Evolutionary conservation across 768 basidiomycete genomes (phyloP), one percentile per base, ranked within the genome.

Genomic region (Pleurotus pulmonarius): DNA sequence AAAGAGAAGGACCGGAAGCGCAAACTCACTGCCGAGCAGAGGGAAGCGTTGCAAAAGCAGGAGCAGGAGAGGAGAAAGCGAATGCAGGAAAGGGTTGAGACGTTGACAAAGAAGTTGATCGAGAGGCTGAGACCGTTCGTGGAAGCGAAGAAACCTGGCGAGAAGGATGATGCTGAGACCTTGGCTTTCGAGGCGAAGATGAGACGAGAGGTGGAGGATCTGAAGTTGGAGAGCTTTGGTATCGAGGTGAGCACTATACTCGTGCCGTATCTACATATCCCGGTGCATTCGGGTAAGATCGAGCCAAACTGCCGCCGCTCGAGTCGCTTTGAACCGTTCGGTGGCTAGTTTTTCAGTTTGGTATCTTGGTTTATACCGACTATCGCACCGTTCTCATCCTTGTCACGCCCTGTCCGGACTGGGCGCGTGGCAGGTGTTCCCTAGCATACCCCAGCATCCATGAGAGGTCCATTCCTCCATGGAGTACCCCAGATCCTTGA

Each of bases 141-240:
- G 18, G 90, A 94, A 63, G 94, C 95, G 44, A 85, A 90, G 69
- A 75, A 83, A 49, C 94, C 94, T 2, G 91, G 90, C 9, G 86
- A 77, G 2, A 82, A 80, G 67, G 87, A 83, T 51, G 97, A 98
- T 64, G 75, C 86, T 0, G 97, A 98, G 76, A 93, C 92, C 9
- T 71, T 70, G 48, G 77, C 80, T 13, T 99, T 94, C 65, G 87
- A 91, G 69, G 77, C 79, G 52, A 85, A 79, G 69, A 90, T 96
- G 68, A 79, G 72, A 64, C 75, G 82, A 25, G 97, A 99, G 70
- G 92, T 91, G 1, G 94, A 96, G 56, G 97, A 99, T 73, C 68
- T 99, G 63, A 98, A 98, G 75, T 72, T 98, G 53, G 96, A 99
- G 76, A 94, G 92, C 62, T 99, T 99, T 70, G 97, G 97, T 47